A percentile compares a stretch with the other conserved stretches of the same genome.
phyloP scores from a whole-genome alignment of 495 filamentous ascomycete species.

The Arthonia radiata region DNA sequence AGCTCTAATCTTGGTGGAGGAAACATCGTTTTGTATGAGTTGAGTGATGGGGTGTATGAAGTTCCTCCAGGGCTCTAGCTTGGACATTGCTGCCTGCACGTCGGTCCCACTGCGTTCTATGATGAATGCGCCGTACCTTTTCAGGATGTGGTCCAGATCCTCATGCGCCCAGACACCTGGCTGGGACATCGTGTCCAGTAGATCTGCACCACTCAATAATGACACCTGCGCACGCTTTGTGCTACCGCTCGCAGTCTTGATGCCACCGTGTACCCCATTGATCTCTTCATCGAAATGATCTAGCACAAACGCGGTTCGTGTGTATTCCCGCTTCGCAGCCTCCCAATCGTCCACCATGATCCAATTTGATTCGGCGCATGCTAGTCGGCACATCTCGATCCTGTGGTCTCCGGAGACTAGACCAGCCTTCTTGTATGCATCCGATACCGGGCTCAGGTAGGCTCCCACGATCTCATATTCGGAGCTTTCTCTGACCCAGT shows the following conservation, averaged over 20 bases:
- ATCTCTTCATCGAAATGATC: constrained; percentile 80
- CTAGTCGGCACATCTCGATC: constrained; percentile 12
- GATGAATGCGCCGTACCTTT: constrained; percentile 66
- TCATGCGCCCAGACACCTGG: constrained; percentile 54
- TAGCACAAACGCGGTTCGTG: constrained; percentile 67
- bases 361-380: constrained; percentile 6
- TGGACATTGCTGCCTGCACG: constrained; percentile 33
- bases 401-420: constrained; percentile 52
- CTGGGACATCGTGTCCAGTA: constrained; percentile 67
- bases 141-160: constrained; percentile 73
- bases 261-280: constrained; percentile 50
- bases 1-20: constrained; percentile 66
- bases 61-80: constrained; percentile 31
- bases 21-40: constrained; percentile 74
- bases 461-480: constrained; percentile 58
- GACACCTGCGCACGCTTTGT: constrained; percentile 34
- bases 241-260: constrained; percentile 37
- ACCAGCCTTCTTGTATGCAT: constrained; percentile 79
- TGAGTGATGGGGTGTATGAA: constrained; percentile 80
- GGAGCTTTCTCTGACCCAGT: constrained; percentile 58
- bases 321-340: constrained; percentile 49
- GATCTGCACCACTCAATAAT: constrained; percentile 57
- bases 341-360: constrained; percentile 48
- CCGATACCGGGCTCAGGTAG: constrained; percentile 60
- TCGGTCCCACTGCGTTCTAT: constrained; percentile 79